A percentile compares a stretch with the other conserved stretches of the same genome.
Conservation (phyloP, 106 monocot species). For the Apostasia ramifera region DNA sequence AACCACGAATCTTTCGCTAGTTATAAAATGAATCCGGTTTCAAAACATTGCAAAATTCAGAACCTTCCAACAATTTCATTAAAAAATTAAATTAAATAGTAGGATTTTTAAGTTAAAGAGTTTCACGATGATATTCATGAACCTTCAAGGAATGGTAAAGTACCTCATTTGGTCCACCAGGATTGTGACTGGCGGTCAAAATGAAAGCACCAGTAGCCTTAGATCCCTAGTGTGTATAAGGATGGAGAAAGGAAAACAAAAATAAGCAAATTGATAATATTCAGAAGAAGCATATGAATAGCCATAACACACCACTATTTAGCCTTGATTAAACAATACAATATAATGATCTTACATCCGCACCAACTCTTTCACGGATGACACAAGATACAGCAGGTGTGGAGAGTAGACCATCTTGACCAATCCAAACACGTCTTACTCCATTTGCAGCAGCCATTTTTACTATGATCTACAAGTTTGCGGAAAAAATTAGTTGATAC, state of each 20-base stretch:
- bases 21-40: too few relatives aligned
- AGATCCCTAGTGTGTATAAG: constrained; percentile 45
- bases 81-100: too few relatives aligned
- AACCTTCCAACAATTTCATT: too few relatives aligned
- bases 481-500: background rate
- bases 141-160: background rate
- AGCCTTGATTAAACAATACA: background rate
- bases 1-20: too few relatives aligned
- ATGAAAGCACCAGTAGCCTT: constrained; percentile 93
- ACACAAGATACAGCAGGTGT: constrained; percentile 97
- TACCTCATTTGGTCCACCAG: constrained; percentile 96
- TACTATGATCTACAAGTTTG: constrained; percentile 57
- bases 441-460: constrained; percentile 99
- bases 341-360: constrained; percentile 56
- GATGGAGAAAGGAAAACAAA: too few relatives aligned
- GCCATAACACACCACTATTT: too few relatives aligned
- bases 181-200: constrained; percentile 97
- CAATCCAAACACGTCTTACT: constrained; percentile 90
- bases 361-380: constrained; percentile 94
- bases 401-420: constrained; percentile 83
- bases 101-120: too few relatives aligned
- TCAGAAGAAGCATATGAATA: too few relatives aligned
- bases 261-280: too few relatives aligned
- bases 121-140: too few relatives aligned
- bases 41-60: too few relatives aligned